Conservation (phyloP, 768 basidiomycete species). For the Tricholoma sp. region DNA sequence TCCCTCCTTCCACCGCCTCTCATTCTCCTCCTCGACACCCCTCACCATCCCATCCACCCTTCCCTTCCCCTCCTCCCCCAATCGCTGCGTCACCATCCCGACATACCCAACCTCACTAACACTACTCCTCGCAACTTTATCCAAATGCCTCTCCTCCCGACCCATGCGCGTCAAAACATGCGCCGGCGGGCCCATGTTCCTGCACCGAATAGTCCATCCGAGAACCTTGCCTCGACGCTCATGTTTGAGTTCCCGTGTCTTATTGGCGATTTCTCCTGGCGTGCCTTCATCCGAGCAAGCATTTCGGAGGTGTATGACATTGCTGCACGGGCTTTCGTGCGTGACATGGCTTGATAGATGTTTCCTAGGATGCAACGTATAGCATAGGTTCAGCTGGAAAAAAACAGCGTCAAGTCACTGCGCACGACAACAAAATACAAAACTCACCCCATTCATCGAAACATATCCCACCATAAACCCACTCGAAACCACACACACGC, state of each 20-base stretch:
- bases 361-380: too few species aligned
- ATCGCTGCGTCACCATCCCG: conserved; percentile 43
- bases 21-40: too few species aligned
- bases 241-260: conserved; percentile 43
- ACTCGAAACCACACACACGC: too few species aligned
- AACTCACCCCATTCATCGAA: too few species aligned
- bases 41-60: conserved; percentile 19
- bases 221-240: conserved; percentile 63
- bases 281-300: conserved; percentile 49
- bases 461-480: too few species aligned
- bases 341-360: not conserved
- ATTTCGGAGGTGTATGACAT: conserved; percentile 35
- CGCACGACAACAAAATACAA: too few species aligned
- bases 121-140: conserved; percentile 41
- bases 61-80: conserved; percentile 35
- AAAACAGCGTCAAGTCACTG: too few species aligned
- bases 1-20: too few species aligned
- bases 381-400: too few species aligned
- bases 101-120: conserved; percentile 68
- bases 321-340: not conserved
- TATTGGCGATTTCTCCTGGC: conserved; percentile 58
- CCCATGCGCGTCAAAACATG: conserved; percentile 61
- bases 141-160: conserved; percentile 38
- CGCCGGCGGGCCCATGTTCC: too few species aligned
- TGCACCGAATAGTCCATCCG: conserved; percentile 34